Conservation (phyloP, 805 yeast genomes). For the Yamadazyma phyllophila region DNA sequence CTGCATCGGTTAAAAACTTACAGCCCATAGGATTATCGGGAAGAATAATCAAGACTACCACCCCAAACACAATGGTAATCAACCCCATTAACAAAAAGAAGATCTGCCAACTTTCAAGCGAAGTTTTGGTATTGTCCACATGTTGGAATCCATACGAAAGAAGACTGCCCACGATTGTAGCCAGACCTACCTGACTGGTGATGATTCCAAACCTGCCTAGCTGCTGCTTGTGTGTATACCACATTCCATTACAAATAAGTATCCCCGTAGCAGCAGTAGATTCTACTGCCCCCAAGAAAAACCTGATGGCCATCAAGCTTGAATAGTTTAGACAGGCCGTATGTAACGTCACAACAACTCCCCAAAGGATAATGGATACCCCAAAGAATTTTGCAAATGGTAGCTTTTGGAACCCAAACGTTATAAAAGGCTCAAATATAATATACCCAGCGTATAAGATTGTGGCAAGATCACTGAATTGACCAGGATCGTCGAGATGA, state of each 20-base stretch:
- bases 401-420: slow-evolving; percentile 42
- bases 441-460: slow-evolving; percentile 54
- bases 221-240: slow-evolving; percentile 55
- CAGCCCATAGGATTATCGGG: slow-evolving; percentile 49
- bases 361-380: slow-evolving; percentile 51
- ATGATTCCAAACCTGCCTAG: slow-evolving; percentile 52
- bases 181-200: slow-evolving; percentile 58
- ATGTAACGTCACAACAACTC: slow-evolving; percentile 48
- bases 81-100: slow-evolving; percentile 57
- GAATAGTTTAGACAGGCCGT: slow-evolving; percentile 54
- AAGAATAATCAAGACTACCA: slow-evolving; percentile 38
- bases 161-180: slow-evolving; percentile 49
- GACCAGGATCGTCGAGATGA: slow-evolving; percentile 41
- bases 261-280: slow-evolving; percentile 56
- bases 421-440: slow-evolving; percentile 50
- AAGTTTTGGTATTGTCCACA: slow-evolving; percentile 34
- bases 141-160: slow-evolving; percentile 54
- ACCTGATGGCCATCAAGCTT: slow-evolving; percentile 53
- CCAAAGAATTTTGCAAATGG: slow-evolving; percentile 55
- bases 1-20: slow-evolving; percentile 39
- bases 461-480: slow-evolving; percentile 53
- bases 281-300: slow-evolving; percentile 54
- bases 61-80: slow-evolving; percentile 50
- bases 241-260: slow-evolving; percentile 59
- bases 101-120: slow-evolving; percentile 54